Percentiles rank a stretch among this genome's conserved stretches.
Conservation (phyloP, 345 rosid genomes). For the Bretschneidera sinensis region DNA sequence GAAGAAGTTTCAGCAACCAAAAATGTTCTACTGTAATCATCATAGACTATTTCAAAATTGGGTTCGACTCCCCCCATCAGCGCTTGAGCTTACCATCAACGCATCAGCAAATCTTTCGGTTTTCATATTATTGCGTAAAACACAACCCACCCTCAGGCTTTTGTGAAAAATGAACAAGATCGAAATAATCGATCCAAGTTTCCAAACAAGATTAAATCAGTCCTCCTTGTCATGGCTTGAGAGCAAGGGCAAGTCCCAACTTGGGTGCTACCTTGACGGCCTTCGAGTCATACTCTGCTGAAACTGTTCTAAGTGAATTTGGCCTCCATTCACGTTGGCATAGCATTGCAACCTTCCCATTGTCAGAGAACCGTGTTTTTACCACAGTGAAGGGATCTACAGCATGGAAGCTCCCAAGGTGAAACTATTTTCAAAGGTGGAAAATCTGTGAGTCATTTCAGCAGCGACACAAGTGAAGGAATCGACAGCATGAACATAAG, state of each 20-base stretch:
- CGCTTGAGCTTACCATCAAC: slow-evolving; percentile 1
- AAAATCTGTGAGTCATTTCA: slow-evolving; percentile 67
- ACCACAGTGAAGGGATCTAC: slow-evolving; percentile 52
- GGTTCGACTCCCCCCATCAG: slow-evolving; percentile 24
- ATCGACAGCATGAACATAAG: slow-evolving; percentile 58
- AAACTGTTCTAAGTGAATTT: slow-evolving; percentile 56
- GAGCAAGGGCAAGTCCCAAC: slow-evolving; percentile 70
- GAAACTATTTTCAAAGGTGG: slow-evolving; percentile 52
- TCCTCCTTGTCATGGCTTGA: slow-evolving; percentile 49
- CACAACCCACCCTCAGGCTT: slow-evolving; percentile 10
- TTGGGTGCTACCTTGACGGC: slow-evolving; percentile 48
- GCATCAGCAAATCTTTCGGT: slow-evolving; percentile 7
- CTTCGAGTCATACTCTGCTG: slow-evolving; percentile 68
- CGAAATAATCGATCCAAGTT: slow-evolving; percentile 13
- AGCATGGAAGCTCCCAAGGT: slow-evolving; percentile 57
- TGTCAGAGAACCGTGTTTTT: slow-evolving; percentile 53
- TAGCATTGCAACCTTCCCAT: slow-evolving; percentile 57
- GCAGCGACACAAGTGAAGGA: slow-evolving; percentile 57
- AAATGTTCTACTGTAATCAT: neutral
- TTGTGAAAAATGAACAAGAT: slow-evolving; percentile 11
- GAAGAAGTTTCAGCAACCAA: slow-evolving; percentile 5
- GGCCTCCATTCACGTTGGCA: slow-evolving; percentile 81
- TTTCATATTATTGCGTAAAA: slow-evolving; percentile 13
- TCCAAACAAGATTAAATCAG: neutral
- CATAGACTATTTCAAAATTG: slow-evolving; percentile 27